Conservation (phyloP, 345 rosid species). For the Citropsis articulata region DNA sequence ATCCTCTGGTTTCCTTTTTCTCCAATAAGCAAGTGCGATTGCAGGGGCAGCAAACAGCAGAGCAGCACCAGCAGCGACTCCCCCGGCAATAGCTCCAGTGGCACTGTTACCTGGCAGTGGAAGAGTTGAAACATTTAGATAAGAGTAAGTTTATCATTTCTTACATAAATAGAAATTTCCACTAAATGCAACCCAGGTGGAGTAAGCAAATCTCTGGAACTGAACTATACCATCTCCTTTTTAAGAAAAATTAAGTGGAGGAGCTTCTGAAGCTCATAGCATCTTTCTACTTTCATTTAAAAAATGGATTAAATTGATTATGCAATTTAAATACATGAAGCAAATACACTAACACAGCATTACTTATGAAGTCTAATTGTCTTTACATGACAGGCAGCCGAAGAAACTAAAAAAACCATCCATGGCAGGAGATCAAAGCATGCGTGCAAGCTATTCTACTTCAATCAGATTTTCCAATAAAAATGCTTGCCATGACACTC, state of each 20-base stretch:
- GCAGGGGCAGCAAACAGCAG: conserved; percentile 92
- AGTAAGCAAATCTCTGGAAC: neutral
- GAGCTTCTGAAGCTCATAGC: neutral
- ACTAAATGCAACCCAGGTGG: neutral
- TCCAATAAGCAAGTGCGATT: conserved; percentile 73
- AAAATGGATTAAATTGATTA: neutral
- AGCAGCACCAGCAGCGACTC: conserved; percentile 98
- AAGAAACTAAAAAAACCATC: neutral
- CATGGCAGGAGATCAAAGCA: neutral
- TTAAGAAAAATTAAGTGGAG: neutral
- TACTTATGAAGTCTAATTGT: neutral
- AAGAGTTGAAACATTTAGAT: conserved; percentile 5
- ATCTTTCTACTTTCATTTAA: neutral
- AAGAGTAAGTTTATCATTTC: neutral
- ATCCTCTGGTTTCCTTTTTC: conserved; percentile 73
- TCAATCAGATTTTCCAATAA: neutral
- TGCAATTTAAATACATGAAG: neutral
- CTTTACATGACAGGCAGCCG: neutral
- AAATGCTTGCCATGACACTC: neutral
- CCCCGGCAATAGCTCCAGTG: conserved; percentile 92
- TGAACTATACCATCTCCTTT: neutral
- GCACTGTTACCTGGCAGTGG: conserved; percentile 48
- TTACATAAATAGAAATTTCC: neutral
- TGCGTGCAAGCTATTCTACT: neutral
- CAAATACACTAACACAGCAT: neutral